These are phyloP conservation scores for Termitomyces sp. DNA, from an alignment of 1,284 basidiomycete genomes.

Conservation along the genomic window DNA sequence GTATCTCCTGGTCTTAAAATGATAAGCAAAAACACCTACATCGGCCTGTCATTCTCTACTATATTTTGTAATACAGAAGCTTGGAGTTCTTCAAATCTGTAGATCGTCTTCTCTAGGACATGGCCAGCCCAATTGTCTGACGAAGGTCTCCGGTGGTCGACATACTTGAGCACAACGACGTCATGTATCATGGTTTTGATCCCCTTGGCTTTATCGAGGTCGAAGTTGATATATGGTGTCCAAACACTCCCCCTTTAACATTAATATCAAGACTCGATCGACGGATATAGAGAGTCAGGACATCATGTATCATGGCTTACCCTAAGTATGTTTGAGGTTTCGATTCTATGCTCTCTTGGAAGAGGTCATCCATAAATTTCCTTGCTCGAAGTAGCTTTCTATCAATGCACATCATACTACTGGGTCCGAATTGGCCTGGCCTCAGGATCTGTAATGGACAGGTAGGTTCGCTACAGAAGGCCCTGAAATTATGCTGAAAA, in stretches of 20 bases:
- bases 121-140: background rate
- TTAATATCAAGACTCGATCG: background rate
- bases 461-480: conserved; percentile 19
- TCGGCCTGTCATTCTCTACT: conserved; percentile 6
- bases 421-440: background rate
- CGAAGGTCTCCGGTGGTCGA: background rate
- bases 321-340: conserved; percentile 21
- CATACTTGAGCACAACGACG: background rate
- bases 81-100: conserved; percentile 11
- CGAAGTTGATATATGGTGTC: background rate
- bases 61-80: conserved; percentile 10
- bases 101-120: background rate
- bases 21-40: background rate
- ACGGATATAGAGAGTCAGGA: no score
- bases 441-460: conserved; percentile 16
- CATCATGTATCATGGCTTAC: conserved; percentile 22
- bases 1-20: background rate
- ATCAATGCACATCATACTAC: conserved; percentile 25
- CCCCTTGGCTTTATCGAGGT: conserved; percentile 1
- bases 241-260: conserved; percentile 1
- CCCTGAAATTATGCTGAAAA: conserved; percentile 31
- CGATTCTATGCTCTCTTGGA: conserved; percentile 9
- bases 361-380: conserved; percentile 33
- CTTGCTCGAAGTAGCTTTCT: conserved; percentile 30
- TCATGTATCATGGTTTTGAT: background rate